These are phyloP conservation scores for Baffinella frigidus DNA, from an alignment of 208 protist species.

Conservation along the genomic window DNA sequence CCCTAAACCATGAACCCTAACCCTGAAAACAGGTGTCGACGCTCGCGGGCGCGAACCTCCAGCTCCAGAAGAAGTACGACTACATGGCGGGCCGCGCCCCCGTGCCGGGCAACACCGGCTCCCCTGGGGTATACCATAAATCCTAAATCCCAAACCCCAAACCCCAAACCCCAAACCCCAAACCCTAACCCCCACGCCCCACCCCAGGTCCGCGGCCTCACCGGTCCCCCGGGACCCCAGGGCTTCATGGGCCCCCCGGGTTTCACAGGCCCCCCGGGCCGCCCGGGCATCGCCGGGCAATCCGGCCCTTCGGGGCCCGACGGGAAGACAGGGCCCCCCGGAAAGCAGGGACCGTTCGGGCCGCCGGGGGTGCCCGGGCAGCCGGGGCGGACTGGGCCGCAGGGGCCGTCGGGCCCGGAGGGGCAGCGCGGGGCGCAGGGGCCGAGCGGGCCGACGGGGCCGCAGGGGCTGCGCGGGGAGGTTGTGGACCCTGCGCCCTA, in stretches of 20 bases:
- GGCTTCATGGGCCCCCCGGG: slow-evolving; percentile 60
- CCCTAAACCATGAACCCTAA: no score
- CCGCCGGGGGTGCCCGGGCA: not conserved
- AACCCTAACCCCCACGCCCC: no score
- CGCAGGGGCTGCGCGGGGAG: not conserved
- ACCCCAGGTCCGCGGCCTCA: slow-evolving; percentile 48
- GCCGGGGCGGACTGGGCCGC: slow-evolving; percentile 13
- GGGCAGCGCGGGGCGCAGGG: slow-evolving; percentile 13
- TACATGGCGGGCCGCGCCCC: slow-evolving; percentile 3
- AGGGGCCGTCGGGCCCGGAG: slow-evolving; percentile 33
- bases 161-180: no score
- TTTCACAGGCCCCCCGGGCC: slow-evolving; percentile 49
- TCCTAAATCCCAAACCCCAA: no score
- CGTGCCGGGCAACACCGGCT: not conserved
- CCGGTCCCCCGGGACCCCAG: slow-evolving; percentile 48
- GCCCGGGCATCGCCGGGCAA: not conserved
- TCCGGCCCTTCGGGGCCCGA: not conserved
- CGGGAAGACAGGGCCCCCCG: not conserved
- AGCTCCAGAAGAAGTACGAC: slow-evolving; percentile 58
- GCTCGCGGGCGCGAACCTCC: slow-evolving; percentile 52
- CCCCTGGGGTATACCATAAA: no score
- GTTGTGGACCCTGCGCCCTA: no score
- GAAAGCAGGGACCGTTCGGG: slow-evolving; percentile 30
- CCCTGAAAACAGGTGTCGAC: slow-evolving; percentile 42
- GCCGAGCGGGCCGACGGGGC: slow-evolving; percentile 17